Conservation (phyloP, 805 yeast species). For the Diddensiella caesifluorescens region DNA sequence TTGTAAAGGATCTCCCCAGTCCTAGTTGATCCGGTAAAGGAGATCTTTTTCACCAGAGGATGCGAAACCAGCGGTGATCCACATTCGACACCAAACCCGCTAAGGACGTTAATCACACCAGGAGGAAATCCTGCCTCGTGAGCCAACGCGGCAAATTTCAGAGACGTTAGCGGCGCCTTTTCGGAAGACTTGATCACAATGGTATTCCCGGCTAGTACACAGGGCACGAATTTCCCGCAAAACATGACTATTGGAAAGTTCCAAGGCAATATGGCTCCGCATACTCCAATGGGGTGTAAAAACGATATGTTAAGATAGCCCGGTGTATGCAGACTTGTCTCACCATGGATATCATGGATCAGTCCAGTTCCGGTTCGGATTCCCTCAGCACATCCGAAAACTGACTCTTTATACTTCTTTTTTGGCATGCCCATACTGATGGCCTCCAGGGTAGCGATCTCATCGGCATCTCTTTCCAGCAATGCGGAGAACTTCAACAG, state of each 20-base stretch:
- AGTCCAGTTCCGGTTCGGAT: conserved; percentile 6
- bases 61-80: conserved; percentile 51
- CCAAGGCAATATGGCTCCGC: conserved; percentile 61
- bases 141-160: conserved; percentile 51
- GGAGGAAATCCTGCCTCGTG: conserved; percentile 57
- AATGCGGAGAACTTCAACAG: conserved; percentile 71
- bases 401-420: neutral
- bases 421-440: conserved; percentile 6
- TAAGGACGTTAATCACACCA: conserved; percentile 43
- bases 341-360: conserved; percentile 10
- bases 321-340: conserved; percentile 8
- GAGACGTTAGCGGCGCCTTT: conserved; percentile 55
- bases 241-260: conserved; percentile 67
- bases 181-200: conserved; percentile 57
- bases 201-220: conserved; percentile 62
- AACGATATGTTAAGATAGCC: conserved; percentile 4
- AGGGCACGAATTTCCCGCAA: conserved; percentile 60
- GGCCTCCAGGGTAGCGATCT: conserved; percentile 75
- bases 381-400: conserved; percentile 2
- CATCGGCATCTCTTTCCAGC: conserved; percentile 65
- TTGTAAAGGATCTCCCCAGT: conserved; percentile 58
- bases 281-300: conserved; percentile 43
- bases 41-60: conserved; percentile 46
- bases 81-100: conserved; percentile 45
- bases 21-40: conserved; percentile 61